Conservation (phyloP, 179 eudicot species). For the Nepenthes alata region DNA sequence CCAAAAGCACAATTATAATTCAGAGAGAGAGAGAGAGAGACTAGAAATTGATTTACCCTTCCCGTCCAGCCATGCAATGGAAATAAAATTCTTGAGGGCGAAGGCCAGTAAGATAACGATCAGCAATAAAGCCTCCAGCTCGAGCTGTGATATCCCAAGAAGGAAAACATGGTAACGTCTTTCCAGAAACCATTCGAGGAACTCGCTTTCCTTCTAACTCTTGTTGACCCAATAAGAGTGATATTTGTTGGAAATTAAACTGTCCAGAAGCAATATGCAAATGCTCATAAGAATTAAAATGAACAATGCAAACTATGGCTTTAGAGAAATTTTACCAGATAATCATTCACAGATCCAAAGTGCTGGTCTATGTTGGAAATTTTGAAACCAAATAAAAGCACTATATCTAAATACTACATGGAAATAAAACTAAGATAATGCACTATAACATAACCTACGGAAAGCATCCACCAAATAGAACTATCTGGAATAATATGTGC, state of each 20-base stretch:
- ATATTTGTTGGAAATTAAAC: constrained; percentile 98
- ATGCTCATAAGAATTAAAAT: background rate
- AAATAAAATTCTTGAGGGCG: constrained; percentile 94
- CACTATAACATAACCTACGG: no score
- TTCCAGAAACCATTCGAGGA: constrained; percentile 98
- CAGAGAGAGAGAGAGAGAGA: background rate
- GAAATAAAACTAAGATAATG: no score
- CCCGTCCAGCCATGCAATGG: constrained; percentile 99
- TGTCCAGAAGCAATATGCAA: constrained; percentile 19
- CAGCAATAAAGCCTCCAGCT: constrained; percentile 93
- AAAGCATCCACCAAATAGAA: no score
- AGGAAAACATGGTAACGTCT: constrained; percentile 84
- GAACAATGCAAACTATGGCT: background rate
- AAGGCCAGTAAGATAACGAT: constrained; percentile 92
- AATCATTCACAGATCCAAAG: no score
- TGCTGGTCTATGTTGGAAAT: no score
- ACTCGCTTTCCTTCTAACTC: constrained; percentile 99
- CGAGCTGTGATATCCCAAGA: constrained; percentile 91
- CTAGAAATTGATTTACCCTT: constrained; percentile 51
- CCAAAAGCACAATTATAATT: background rate
- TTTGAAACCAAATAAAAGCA: no score
- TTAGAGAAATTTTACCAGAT: no score
- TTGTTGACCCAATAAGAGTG: constrained; percentile 91
- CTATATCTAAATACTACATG: no score
- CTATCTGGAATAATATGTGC: no score